Evolutionary conservation across 2,329 filamentous ascomycete species (phyloP), one percentile per base, ranked within the genome.

Genomic region (Pseudopithomyces chartarum): DNA sequence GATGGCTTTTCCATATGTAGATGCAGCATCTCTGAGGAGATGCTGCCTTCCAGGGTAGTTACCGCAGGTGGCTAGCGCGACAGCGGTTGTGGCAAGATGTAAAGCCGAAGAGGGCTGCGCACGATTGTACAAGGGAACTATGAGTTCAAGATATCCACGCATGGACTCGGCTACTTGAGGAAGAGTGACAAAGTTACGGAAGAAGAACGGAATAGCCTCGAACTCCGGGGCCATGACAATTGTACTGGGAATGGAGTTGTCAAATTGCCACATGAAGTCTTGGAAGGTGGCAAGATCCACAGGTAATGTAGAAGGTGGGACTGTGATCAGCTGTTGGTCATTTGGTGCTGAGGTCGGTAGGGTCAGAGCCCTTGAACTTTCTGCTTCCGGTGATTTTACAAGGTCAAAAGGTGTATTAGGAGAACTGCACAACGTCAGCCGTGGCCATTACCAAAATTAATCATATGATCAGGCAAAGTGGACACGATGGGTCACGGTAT

Each of bases 141-240:
- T 61, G 29, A 76, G 66, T 50, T 78, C 74, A 6, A 78, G 66
- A 48, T 70, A 78, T 8, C 76, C 75, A 59, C 74, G 62, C 60
- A 72, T 71, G 26, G 65, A 73, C 47, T 77, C 76, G 5, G 70
- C 67, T 60, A 75, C 68, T 52, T 72, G 72, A 3, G 75, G 75
- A 19, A 75, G 60, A 11, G 71, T 62, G 52, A 78, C 72, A 56
- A 77, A 77, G 52, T 78, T 78, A 13, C 70, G 70, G 63, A 78
- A 77, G 63, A 78, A 78, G 66, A 78, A 78, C 1, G 74, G 70
- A 2, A 74, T 69, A 6, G 75, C 75, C 61, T 76, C 72, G 38
- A 64, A 68, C 59, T 78, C 74, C 13, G 72, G 69, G 3, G 71
- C 65, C 45, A 73, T 58, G 1, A 60, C 60, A 29, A 76, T 65